Base-by-base conservation (phyloP, 2,329 filamentous ascomycete species). In the Chrysosporium queenslandicum region DNA sequence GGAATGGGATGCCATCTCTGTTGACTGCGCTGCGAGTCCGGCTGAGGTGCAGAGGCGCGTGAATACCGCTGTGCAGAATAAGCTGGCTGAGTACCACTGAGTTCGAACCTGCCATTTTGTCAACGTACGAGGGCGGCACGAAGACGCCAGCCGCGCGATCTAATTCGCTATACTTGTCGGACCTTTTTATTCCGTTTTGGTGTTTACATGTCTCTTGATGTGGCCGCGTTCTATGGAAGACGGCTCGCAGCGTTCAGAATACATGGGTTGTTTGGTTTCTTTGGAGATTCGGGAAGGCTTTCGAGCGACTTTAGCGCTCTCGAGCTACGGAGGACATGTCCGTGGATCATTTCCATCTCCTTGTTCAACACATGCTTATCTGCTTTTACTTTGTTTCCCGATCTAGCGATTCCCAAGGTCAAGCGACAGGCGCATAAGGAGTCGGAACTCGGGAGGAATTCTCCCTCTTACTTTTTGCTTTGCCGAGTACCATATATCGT, bases 1-100 rank as follows among this genome's bases (percentile, higher is more conserved):
- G 64, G 73, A 77, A 57, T 74, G 68, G 64, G 87, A 92, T 67
- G 83, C 86, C 56, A 76, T 89, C 56, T 80, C 74, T 51, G 74
- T 91, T 54, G 83, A 89, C 64, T 83, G 86, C 52, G 80, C 73
- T 42, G 69, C 72, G 57, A 77, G 76, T 57, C 74, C 84, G 64
- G 71, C 72, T 23, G 73, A 75, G 47, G 67, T 68, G 52, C 55
- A 61, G 30, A 63, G 46, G 23, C 53, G 53, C 9, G 55, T 56
- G 11, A 41, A 46, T 32, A 16, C 39, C 7, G 53, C 46, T 3
- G 54, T 59, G 20, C 39, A 43, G 11, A 37, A 41, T 34, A 56
- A 55, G 39, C 52, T 58, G 54, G 56, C 42, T 7, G 54, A 56
- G 34, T 52, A 57, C 39, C 25, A 53, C 40, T 50, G 27, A 29